Conservation (phyloP, 371 early-diverging fungal genomes). For the Mortierella sp. region DNA sequence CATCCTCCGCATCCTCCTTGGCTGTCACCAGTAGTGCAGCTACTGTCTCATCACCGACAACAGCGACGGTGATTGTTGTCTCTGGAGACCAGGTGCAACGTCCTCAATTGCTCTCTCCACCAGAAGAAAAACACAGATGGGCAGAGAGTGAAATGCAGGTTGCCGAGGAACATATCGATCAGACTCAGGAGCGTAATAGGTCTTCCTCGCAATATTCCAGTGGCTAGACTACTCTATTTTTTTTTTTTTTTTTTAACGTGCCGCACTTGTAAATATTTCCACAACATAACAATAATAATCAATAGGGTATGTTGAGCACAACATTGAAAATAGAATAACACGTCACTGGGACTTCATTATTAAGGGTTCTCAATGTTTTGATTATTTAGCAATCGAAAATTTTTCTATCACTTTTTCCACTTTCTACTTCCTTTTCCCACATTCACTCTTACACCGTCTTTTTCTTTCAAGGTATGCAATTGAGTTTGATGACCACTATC, state of each 20-base stretch:
- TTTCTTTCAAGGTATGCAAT: neutral
- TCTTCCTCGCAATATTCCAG: neutral
- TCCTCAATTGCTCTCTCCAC: constrained; percentile 48
- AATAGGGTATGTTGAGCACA: too few species aligned
- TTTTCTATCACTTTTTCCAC: neutral
- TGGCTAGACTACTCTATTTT: neutral
- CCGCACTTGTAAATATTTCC: neutral
- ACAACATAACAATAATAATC: too few species aligned
- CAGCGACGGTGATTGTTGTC: constrained; percentile 16
- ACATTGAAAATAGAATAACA: too few species aligned
- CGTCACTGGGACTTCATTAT: neutral
- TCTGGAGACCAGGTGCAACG: constrained; percentile 12
- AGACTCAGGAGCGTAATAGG: neutral
- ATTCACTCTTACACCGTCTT: neutral
- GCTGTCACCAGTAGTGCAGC: neutral
- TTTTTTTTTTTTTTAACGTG: neutral
- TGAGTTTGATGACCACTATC: too few species aligned
- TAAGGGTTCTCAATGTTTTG: constrained; percentile 9
- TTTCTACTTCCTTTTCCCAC: neutral
- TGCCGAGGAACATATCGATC: constrained; percentile 4
- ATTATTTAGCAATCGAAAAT: neutral
- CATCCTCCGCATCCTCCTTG: neutral
- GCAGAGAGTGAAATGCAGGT: constrained; percentile 24
- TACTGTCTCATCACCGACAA: neutral
- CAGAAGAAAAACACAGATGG: constrained; percentile 45